Percentiles rank a stretch among this genome's conserved stretches.
Evolutionary conservation across 1,284 basidiomycete species (phyloP).

Genomic region (Schizophyllum amplum): DNA sequence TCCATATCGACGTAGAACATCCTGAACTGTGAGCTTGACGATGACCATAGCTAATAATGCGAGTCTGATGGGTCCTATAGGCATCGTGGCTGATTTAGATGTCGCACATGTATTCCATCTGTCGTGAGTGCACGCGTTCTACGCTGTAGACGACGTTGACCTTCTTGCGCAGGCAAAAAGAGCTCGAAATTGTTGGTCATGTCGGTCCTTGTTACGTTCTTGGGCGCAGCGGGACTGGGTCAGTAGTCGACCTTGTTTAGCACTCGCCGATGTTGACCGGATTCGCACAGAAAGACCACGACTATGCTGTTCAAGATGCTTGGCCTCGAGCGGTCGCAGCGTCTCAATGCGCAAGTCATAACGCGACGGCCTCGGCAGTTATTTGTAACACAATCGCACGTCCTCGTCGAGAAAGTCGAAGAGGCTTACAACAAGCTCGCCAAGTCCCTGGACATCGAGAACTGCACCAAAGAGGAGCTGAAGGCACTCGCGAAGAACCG

Average conservation of each 20-base stretch:
- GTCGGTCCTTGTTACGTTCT: constrained; percentile 56
- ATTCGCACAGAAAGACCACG: constrained; percentile 53
- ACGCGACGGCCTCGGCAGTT: constrained; percentile 42
- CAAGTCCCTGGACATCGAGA: constrained; percentile 35
- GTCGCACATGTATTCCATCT: constrained; percentile 39
- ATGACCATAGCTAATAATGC: too few relatives aligned
- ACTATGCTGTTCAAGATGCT: constrained; percentile 72
- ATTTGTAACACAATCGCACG: constrained; percentile 64
- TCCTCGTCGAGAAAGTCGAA: constrained; percentile 57
- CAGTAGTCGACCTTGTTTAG: constrained; percentile 7
- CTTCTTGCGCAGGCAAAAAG: constrained; percentile 25
- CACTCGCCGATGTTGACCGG: constrained; percentile 5
- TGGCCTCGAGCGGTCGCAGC: constrained; percentile 35
- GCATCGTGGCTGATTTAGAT: constrained; percentile 34
- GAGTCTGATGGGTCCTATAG: background rate
- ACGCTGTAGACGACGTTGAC: too few relatives aligned
- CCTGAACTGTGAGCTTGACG: background rate
- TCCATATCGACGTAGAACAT: background rate
- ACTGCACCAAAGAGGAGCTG: constrained; percentile 33
- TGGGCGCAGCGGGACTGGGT: constrained; percentile 70
- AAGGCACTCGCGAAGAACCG: constrained; percentile 26
- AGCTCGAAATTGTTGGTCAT: constrained; percentile 56
- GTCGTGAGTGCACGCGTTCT: constrained; percentile 18
- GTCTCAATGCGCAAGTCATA: too few relatives aligned
- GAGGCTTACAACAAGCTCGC: constrained; percentile 53